phyloP scores from a whole-genome alignment of 768 basidiomycete species.

The Cystobasidium tubakii region DNA sequence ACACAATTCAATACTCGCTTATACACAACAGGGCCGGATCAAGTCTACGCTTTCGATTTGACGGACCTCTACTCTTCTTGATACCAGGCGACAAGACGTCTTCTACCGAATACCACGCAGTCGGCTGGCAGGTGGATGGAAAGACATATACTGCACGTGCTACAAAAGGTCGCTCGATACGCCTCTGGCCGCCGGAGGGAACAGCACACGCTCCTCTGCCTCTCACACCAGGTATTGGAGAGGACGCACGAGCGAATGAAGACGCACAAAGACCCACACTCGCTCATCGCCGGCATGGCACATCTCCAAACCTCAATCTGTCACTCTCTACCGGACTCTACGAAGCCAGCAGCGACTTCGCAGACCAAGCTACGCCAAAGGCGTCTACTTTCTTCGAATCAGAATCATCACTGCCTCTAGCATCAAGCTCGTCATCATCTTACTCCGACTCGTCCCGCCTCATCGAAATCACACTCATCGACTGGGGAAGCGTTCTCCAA shows the following conservation, averaged over 20 bases:
- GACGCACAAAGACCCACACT: background rate
- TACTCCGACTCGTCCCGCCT: background rate
- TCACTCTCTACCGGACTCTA: background rate
- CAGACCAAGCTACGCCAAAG: background rate
- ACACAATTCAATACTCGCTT: background rate
- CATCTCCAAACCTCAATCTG: constrained; percentile 4
- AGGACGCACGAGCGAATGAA: background rate
- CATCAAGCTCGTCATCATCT: background rate
- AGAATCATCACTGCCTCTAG: background rate
- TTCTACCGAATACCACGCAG: background rate
- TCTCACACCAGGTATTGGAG: background rate
- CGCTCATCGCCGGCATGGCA: background rate
- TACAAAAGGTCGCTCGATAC: constrained; percentile 8
- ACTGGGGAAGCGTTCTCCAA: constrained; percentile 32
- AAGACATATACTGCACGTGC: constrained; percentile 21
- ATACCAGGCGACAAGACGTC: constrained; percentile 7
- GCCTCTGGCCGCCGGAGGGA: constrained; percentile 32
- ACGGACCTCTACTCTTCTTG: constrained; percentile 26
- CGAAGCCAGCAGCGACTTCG: background rate
- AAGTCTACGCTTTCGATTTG: constrained; percentile 19
- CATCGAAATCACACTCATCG: constrained; percentile 29
- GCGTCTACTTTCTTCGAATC: background rate
- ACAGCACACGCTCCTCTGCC: background rate
- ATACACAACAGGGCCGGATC: constrained; percentile 17
- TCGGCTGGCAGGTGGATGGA: constrained; percentile 24